Evolutionary conservation across 768 basidiomycete species (phyloP).

Genomic region (Hericium rajendrae): DNA sequence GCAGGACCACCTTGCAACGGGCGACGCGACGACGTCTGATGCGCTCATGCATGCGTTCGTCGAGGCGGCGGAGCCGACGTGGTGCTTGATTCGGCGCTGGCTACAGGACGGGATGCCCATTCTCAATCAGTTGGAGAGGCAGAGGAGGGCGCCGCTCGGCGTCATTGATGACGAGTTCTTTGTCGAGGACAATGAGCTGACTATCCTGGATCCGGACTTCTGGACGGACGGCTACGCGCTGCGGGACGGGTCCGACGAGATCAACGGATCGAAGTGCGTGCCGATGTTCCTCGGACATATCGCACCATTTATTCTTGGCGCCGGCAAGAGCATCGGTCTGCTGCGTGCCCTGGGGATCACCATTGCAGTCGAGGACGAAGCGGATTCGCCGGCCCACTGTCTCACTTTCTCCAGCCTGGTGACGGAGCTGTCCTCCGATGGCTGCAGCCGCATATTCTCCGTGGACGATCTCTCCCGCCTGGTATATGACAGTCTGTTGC

Average conservation of each 20-base stretch:
- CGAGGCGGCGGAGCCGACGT: constrained; percentile 56
- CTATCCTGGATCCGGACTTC: constrained; percentile 56
- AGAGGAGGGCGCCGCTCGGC: constrained; percentile 6
- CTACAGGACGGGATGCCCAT: constrained; percentile 61
- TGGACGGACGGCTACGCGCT: constrained; percentile 68
- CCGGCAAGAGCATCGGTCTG: constrained; percentile 73
- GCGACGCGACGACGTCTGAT: constrained; percentile 43
- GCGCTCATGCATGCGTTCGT: constrained; percentile 51
- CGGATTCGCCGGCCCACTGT: constrained; percentile 7
- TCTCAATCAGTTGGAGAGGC: constrained; percentile 12
- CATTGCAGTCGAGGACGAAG: background rate
- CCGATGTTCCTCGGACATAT: constrained; percentile 57
- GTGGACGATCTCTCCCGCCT: constrained; percentile 50
- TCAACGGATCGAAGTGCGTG: constrained; percentile 24
- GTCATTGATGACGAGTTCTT: constrained; percentile 69
- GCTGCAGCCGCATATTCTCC: constrained; percentile 38
- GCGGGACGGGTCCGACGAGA: constrained; percentile 29
- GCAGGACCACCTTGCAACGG: constrained; percentile 50
- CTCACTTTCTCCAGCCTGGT: constrained; percentile 7
- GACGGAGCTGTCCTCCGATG: background rate
- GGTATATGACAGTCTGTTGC: constrained; percentile 55
- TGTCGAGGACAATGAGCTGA: constrained; percentile 59
- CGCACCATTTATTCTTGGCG: constrained; percentile 47
- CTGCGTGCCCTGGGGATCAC: constrained; percentile 45
- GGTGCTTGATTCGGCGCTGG: constrained; percentile 68